phyloP scores from a whole-genome alignment of 768 basidiomycete species.

The Kondoa subrosea region DNA sequence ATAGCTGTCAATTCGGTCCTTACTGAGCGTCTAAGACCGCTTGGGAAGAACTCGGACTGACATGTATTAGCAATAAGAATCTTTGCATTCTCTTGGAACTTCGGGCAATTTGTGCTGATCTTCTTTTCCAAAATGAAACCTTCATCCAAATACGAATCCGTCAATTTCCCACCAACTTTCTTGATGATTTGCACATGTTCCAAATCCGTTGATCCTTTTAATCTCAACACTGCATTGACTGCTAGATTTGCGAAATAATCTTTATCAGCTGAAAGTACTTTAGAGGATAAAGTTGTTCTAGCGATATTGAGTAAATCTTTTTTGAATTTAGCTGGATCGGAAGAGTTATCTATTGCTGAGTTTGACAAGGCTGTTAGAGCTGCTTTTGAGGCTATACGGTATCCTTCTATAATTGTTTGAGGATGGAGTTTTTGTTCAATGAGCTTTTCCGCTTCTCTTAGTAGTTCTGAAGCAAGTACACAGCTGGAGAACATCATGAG shows the following conservation, averaged over 20 bases:
- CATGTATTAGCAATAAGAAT: conserved; percentile 98
- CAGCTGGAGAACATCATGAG: background rate
- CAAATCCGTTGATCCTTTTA: conserved; percentile 78
- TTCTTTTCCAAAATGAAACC: conserved; percentile 96
- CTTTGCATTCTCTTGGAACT: conserved; percentile 82
- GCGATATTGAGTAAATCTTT: conserved; percentile 92
- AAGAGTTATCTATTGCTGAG: conserved; percentile 57
- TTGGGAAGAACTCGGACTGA: conserved; percentile 34
- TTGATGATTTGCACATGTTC: conserved; percentile 99
- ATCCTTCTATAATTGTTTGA: conserved; percentile 94
- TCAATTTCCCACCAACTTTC: conserved; percentile 96
- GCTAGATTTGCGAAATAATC: conserved; percentile 95
- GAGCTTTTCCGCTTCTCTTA: conserved; percentile 89
- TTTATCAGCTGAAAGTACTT: conserved; percentile 92
- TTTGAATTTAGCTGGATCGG: conserved; percentile 58
- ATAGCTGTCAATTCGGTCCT: conserved; percentile 49
- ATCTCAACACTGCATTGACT: conserved; percentile 81
- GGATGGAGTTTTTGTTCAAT: conserved; percentile 88
- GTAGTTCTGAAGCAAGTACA: conserved; percentile 73
- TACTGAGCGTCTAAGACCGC: background rate
- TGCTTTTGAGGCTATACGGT: conserved; percentile 70
- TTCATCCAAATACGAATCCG: conserved; percentile 94
- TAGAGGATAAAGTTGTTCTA: conserved; percentile 82
- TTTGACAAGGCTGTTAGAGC: conserved; percentile 69
- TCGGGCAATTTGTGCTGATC: conserved; percentile 85